Base-by-base conservation (phyloP, 192 early-diverging fungal genomes). In the Geranomyces michiganensis region DNA sequence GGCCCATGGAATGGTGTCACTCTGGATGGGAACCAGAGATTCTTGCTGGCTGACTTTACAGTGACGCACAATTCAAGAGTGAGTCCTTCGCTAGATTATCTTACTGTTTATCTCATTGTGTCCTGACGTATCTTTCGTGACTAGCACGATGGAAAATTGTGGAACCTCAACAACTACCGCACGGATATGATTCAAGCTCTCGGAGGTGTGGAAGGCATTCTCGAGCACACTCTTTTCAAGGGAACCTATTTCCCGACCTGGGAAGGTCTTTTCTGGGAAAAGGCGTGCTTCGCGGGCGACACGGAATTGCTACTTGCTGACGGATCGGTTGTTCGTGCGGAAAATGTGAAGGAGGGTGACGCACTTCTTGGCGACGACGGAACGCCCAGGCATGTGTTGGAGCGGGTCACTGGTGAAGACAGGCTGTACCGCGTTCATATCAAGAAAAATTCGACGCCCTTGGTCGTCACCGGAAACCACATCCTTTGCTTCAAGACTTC, bases 101-200 rank as follows among this genome's bases (percentile, higher is more conserved):
- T 41, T 41, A 41, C 10, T 41, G 10, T 41, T 41, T 41, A 41
- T 41, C 5, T 41, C 10, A 41, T 10, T 41, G 36, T 41, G 36
- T 41, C 36, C 36, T 41, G 36, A 41, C 36, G 10, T 41, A 7
- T 41, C 36, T 41, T 7, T 41, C 36, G 36, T 8, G 7, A 53
- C 51, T 47, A 89, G 26, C 93, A 96, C 69, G 93, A 96, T 71
- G 94, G 93, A 55, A 94, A 93, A 77, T 76, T 96, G 36, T 95
- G 91, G 91, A 94, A 95, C 77, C 82, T 99, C 55, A 96, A 97
- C 79, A 95, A 94, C 71, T 99, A 99, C 83, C 91, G 97, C 68
- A 96, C 95, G 0, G 97, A 99, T 72, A 95, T 99, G 93, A 98
- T 99, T 71, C 97, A 99, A 82, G 96, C 97, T 1, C 82, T 99